Conservation (phyloP, 805 yeast species). For the Candida incommunis region DNA sequence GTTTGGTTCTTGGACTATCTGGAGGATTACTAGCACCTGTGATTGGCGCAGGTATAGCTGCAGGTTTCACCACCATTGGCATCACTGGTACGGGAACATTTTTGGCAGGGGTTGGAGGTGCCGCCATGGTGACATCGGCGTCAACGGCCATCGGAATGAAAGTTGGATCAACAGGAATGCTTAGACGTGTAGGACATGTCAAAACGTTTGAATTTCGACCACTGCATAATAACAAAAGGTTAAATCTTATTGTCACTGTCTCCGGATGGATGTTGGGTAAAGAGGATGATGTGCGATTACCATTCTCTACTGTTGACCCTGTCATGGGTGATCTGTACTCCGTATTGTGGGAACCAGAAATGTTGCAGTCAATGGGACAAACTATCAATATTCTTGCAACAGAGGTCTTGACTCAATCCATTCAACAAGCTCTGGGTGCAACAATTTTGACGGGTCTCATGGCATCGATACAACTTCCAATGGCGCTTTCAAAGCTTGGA, state of each 20-base stretch:
- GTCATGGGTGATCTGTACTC: conserved; percentile 94
- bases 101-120: conserved; percentile 93
- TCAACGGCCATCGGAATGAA: conserved; percentile 85
- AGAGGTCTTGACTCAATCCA: conserved; percentile 82
- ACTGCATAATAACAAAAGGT: conserved; percentile 75
- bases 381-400: conserved; percentile 87
- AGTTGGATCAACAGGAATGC: conserved; percentile 78
- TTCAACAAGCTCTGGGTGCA: conserved; percentile 89
- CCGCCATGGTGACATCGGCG: conserved; percentile 83
- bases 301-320: conserved; percentile 93
- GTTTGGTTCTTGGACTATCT: conserved; percentile 82
- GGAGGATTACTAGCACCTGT: conserved; percentile 96
- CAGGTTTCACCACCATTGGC: conserved; percentile 91
- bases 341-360: conserved; percentile 94
- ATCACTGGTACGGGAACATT: conserved; percentile 88
- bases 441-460: conserved; percentile 79
- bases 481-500: conserved; percentile 78
- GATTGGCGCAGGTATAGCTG: conserved; percentile 96
- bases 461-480: conserved; percentile 87
- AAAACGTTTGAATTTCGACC: conserved; percentile 91
- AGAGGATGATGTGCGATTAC: conserved; percentile 89
- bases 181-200: conserved; percentile 78
- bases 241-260: conserved; percentile 75
- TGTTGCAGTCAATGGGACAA: conserved; percentile 91
- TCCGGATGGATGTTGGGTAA: conserved; percentile 97